Percentiles rank a stretch among this genome's conserved stretches.
Evolutionary conservation across 2,329 filamentous ascomycete genomes (phyloP).

Genomic region (Aspergillus oerlinghausenensis): DNA sequence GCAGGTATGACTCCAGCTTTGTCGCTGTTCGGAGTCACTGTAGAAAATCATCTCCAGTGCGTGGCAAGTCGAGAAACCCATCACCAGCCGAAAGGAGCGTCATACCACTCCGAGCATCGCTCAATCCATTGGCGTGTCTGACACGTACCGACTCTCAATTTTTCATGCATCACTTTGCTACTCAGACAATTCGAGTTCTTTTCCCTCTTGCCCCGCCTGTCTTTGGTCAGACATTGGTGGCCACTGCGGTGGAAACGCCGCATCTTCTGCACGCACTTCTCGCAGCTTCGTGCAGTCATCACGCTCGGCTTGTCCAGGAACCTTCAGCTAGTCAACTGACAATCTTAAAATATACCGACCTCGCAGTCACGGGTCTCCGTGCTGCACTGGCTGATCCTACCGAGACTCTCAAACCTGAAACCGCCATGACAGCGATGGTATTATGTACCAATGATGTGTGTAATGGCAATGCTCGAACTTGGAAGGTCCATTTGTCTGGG

Average conservation of each 20-base stretch:
- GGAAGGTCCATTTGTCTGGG: constrained; percentile 23
- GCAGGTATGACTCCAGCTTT: constrained; percentile 22
- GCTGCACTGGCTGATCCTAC: constrained; percentile 12
- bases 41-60: neutral
- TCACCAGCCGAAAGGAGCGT: neutral
- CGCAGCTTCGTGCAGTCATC: constrained; percentile 25
- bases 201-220: constrained; percentile 23
- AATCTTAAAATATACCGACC: constrained; percentile 24
- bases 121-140: constrained; percentile 17
- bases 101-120: constrained; percentile 10
- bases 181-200: constrained; percentile 22
- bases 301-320: constrained; percentile 22
- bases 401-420: constrained; percentile 17
- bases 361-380: constrained; percentile 22
- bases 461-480: constrained; percentile 26
- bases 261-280: constrained; percentile 26
- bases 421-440: constrained; percentile 25
- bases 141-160: constrained; percentile 19
- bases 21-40: constrained; percentile 6
- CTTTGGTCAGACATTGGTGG: constrained; percentile 23
- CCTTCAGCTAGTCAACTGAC: constrained; percentile 8
- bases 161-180: constrained; percentile 22
- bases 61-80: neutral
- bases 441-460: constrained; percentile 33
- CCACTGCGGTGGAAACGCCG: constrained; percentile 19